These are phyloP conservation scores for Eutrema heterophyllum DNA, from an alignment of 345 rosid genomes.

Conservation along the genomic window DNA sequence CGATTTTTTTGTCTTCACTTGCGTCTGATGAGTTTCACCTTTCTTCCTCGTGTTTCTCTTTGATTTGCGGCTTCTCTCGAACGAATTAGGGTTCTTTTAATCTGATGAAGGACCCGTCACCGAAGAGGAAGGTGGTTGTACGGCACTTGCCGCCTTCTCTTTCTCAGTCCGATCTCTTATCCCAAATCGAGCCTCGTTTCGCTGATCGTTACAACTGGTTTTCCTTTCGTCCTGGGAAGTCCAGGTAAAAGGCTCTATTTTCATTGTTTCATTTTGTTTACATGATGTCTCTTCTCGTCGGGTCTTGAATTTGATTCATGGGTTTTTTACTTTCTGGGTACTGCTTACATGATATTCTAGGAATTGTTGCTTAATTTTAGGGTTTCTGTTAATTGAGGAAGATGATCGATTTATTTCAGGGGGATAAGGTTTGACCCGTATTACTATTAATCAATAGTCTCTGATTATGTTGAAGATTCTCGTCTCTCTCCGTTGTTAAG, in stretches of 20 bases:
- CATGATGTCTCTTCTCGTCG: not conserved
- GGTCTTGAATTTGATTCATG: not conserved
- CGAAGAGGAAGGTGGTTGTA: conserved; percentile 62
- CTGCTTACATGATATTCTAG: not conserved
- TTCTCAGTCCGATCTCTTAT: conserved; percentile 47
- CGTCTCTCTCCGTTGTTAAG: too few relatives aligned
- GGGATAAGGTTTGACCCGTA: not conserved
- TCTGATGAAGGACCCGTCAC: conserved; percentile 41
- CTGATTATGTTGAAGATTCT: not conserved
- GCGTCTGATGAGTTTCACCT: conserved; percentile 21
- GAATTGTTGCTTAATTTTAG: conserved; percentile 15
- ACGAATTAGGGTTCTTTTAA: conserved; percentile 1
- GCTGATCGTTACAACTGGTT: conserved; percentile 54
- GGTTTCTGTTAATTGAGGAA: not conserved
- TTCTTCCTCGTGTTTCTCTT: conserved; percentile 1
- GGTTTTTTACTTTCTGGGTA: not conserved
- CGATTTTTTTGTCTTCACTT: conserved; percentile 1
- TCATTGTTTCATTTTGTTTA: not conserved
- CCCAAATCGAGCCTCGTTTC: conserved; percentile 54
- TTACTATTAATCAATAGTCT: not conserved
- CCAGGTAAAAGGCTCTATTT: conserved; percentile 32
- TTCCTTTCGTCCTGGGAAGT: conserved; percentile 52
- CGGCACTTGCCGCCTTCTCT: conserved; percentile 76
- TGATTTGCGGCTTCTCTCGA: not conserved
- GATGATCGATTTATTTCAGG: not conserved